phyloP scores from a whole-genome alignment of 345 rosid genomes.

The Ailanthus altissimus region DNA sequence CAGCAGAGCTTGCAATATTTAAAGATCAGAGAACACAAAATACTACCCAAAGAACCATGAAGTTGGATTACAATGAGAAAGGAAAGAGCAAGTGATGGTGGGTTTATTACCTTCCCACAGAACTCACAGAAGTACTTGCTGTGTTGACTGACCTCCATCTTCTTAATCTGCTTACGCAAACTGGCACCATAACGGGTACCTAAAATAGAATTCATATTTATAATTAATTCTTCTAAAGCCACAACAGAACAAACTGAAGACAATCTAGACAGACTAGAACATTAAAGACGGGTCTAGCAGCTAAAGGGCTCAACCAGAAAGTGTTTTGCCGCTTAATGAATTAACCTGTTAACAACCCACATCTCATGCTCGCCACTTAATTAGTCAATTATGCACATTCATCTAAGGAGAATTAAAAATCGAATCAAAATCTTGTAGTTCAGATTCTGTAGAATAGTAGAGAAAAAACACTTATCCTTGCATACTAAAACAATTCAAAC shows the following conservation, averaged over 20 bases:
- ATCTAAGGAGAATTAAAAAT: not conserved
- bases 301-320: not conserved
- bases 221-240: not conserved
- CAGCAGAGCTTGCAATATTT: not conserved
- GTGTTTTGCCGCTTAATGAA: not conserved
- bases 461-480: not conserved
- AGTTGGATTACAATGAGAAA: not conserved
- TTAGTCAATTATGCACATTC: not conserved
- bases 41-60: not conserved
- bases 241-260: not conserved
- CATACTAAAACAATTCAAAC: not conserved
- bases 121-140: slow-evolving; percentile 84
- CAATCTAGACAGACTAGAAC: not conserved
- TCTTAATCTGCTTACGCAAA: slow-evolving; percentile 80
- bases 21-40: not conserved
- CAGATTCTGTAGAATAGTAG: too few relatives aligned
- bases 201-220: slow-evolving; percentile 16
- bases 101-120: slow-evolving; percentile 62
- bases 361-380: not conserved
- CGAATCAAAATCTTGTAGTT: too few relatives aligned
- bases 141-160: slow-evolving; percentile 81
- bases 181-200: slow-evolving; percentile 88
- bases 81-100: too few relatives aligned
- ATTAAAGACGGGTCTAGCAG: not conserved
- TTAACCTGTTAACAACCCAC: not conserved